Conservation (phyloP, 2,329 filamentous ascomycete genomes). For the Zymoseptoria crescenta region DNA sequence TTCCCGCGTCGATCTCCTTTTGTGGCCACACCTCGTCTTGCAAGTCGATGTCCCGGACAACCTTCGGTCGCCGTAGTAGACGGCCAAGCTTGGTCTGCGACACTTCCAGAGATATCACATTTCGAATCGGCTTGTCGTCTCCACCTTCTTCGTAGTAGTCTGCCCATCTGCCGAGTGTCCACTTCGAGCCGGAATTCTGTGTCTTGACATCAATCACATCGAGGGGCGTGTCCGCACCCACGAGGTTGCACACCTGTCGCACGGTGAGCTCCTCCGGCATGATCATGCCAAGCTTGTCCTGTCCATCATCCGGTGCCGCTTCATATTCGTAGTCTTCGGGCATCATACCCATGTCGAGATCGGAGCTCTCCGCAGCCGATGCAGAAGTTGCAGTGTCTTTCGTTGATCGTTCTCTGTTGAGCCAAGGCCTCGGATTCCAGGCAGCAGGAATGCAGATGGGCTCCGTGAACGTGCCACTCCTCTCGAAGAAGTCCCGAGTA, state of each 20-base stretch:
- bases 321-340: constrained; percentile 41
- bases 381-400: not conserved
- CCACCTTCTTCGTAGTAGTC: constrained; percentile 59
- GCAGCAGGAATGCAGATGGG: constrained; percentile 59
- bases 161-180: constrained; percentile 59
- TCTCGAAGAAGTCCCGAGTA: constrained; percentile 56
- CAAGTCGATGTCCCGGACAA: constrained; percentile 56
- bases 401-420: constrained; percentile 6
- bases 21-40: constrained; percentile 50
- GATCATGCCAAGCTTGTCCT: constrained; percentile 61
- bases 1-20: constrained; percentile 45
- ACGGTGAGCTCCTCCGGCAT: constrained; percentile 58
- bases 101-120: constrained; percentile 63
- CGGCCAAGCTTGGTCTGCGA: constrained; percentile 56
- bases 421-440: constrained; percentile 49
- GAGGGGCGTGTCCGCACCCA: constrained; percentile 54
- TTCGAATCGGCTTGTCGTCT: constrained; percentile 54
- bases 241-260: constrained; percentile 54
- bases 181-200: constrained; percentile 57
- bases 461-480: constrained; percentile 54
- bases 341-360: constrained; percentile 17
- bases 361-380: constrained; percentile 15
- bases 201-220: constrained; percentile 65
- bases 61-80: constrained; percentile 54
- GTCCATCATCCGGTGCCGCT: constrained; percentile 49